phyloP scores from a whole-genome alignment of 257 asterid genomes.

The Solanum bukasovii region DNA sequence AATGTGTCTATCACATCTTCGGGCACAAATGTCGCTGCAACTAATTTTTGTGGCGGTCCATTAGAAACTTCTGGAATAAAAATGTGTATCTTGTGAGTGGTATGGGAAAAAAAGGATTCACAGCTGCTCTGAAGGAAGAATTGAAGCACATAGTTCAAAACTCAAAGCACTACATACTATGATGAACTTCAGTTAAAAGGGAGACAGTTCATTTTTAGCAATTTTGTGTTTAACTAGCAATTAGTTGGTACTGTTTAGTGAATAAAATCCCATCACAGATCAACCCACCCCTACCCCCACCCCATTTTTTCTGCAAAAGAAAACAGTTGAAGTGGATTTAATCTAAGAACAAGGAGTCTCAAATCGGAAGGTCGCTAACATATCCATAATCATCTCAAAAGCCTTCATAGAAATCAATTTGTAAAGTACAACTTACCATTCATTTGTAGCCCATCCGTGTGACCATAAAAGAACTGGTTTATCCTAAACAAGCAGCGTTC shows the following conservation, averaged over 20 bases:
- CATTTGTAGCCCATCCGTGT: constrained; percentile 77
- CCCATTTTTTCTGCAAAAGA: neutral
- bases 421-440: constrained; percentile 47
- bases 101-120: neutral
- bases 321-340: neutral
- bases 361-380: neutral
- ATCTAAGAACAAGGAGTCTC: neutral
- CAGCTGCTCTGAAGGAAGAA: neutral
- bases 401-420: neutral
- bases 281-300: neutral
- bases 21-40: constrained; percentile 47
- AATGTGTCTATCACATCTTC: constrained; percentile 48
- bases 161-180: neutral
- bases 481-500: constrained; percentile 88
- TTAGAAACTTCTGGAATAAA: neutral
- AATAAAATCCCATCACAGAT: neutral
- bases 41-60: constrained; percentile 66
- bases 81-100: neutral
- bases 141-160: neutral
- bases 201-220: neutral
- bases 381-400: neutral
- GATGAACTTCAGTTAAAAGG: neutral
- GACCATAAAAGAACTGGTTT: constrained; percentile 96
- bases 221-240: neutral
- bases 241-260: neutral